Evolutionary conservation across 2,329 filamentous ascomycete species (phyloP), one percentile per base, ranked within the genome.

Genomic region (Xylaria sp.): DNA sequence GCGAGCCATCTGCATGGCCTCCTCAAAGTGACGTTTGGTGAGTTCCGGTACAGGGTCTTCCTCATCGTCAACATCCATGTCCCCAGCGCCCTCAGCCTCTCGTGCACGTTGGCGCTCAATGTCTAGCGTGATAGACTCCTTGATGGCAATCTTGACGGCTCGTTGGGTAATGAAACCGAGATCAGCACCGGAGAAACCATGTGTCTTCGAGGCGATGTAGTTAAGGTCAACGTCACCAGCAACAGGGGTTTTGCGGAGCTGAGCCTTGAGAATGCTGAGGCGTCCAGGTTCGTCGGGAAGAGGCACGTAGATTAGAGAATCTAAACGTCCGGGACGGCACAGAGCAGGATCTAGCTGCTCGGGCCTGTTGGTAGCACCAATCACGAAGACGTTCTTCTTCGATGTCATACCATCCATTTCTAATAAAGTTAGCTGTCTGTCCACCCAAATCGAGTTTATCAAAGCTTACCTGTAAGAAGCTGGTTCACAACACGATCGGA

Each of bases 351-450:
- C 95, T 63, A 99, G 91, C 83, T 98, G 95, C 83, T 99, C 95
- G 43, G 95, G 95, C 83, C 95, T 87, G 85, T 99, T 99, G 79
- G 95, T 99, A 46, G 95, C 95, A 78, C 95, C 95, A 72, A 99
- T 99, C 68, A 99, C 95, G 81, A 99, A 99, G 68, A 99, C 95
- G 78, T 99, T 99, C 91, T 99, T 99, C 91, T 99, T 99, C 38
- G 94, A 97, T 46, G 94, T 98, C 94, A 98, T 98, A 73, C 94
- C 94, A 71, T 98, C 94, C 94, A 98, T 97, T 87, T 98, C 92
- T 90, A 43, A 66, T 21, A 29, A 47, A 44, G 71, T 87, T 79
- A 87, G 82, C 71, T 52, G 15, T 11, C 3, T 11, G 3, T 11
- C 9, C 21, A 21, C 2, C 3, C 4, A 48, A 7, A 13, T 27